phyloP scores from a whole-genome alignment of 176 grass and related monocot species.

The Carex kokanica region DNA sequence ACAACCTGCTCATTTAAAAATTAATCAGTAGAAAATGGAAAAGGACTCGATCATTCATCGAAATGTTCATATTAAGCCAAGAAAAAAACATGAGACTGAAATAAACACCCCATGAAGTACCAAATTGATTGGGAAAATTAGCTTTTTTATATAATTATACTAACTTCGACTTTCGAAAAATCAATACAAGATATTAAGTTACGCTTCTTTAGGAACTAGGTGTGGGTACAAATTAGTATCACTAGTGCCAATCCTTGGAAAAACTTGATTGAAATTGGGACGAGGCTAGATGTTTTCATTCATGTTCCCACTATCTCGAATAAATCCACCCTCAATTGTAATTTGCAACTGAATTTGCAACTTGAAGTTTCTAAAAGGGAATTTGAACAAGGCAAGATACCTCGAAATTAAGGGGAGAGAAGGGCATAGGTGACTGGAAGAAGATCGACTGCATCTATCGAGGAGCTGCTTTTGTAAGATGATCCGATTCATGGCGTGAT shows the following conservation, averaged over 20 bases:
- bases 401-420: constrained; percentile 18
- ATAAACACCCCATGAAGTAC: neutral
- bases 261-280: constrained; percentile 12
- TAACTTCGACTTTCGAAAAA: neutral
- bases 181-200: neutral
- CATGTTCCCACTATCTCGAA: neutral
- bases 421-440: constrained; percentile 11
- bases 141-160: neutral
- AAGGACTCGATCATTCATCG: neutral
- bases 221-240: constrained; percentile 1
- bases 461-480: neutral
- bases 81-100: neutral
- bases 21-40: neutral
- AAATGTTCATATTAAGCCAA: neutral
- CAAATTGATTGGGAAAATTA: neutral
- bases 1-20: constrained; percentile 44
- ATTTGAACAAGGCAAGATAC: neutral
- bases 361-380: neutral
- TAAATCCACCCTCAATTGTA: neutral
- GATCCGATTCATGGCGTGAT: constrained; percentile 27
- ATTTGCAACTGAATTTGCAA: neutral
- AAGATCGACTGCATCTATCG: neutral
- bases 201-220: constrained; percentile 3
- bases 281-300: neutral
- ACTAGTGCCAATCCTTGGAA: neutral